Evolutionary conservation across 2,329 filamentous ascomycete species (phyloP).

Genomic region (Mariannaea sp.): DNA sequence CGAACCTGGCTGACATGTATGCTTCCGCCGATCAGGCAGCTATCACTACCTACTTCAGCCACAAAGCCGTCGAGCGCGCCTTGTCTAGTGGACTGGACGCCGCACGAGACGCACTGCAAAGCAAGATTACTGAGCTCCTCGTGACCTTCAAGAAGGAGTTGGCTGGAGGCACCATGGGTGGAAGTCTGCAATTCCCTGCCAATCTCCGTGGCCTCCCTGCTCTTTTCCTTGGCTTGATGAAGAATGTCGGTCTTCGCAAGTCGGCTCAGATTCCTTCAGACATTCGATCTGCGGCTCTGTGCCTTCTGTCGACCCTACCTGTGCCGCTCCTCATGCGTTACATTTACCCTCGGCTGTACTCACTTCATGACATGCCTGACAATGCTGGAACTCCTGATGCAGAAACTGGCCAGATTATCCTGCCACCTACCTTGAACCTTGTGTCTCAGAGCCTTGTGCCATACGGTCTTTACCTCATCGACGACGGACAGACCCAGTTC

Average conservation of each 20-base stretch:
- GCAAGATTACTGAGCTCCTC: slow-evolving; percentile 89
- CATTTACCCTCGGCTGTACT: slow-evolving; percentile 85
- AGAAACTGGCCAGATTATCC: slow-evolving; percentile 83
- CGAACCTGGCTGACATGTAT: slow-evolving; percentile 87
- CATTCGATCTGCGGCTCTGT: slow-evolving; percentile 89
- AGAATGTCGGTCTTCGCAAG: slow-evolving; percentile 92
- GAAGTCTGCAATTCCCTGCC: slow-evolving; percentile 89
- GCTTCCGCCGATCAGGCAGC: slow-evolving; percentile 94
- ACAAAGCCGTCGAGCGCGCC: slow-evolving; percentile 94
- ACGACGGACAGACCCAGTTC: slow-evolving; percentile 97
- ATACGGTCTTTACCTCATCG: slow-evolving; percentile 93
- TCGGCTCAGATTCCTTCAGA: slow-evolving; percentile 94
- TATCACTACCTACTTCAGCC: slow-evolving; percentile 91
- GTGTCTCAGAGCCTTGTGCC: slow-evolving; percentile 86
- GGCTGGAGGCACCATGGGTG: slow-evolving; percentile 92
- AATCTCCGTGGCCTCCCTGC: slow-evolving; percentile 89
- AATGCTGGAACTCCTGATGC: slow-evolving; percentile 84
- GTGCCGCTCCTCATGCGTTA: slow-evolving; percentile 90
- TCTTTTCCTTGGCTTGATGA: slow-evolving; percentile 91
- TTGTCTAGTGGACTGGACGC: slow-evolving; percentile 86
- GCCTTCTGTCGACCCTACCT: slow-evolving; percentile 90
- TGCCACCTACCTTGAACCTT: slow-evolving; percentile 84
- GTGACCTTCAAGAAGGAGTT: slow-evolving; percentile 97
- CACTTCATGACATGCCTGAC: slow-evolving; percentile 94
- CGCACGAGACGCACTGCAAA: slow-evolving; percentile 86